Evolutionary conservation across 768 basidiomycete species (phyloP).

Genomic region (Termitomyces eurrhizus): DNA sequence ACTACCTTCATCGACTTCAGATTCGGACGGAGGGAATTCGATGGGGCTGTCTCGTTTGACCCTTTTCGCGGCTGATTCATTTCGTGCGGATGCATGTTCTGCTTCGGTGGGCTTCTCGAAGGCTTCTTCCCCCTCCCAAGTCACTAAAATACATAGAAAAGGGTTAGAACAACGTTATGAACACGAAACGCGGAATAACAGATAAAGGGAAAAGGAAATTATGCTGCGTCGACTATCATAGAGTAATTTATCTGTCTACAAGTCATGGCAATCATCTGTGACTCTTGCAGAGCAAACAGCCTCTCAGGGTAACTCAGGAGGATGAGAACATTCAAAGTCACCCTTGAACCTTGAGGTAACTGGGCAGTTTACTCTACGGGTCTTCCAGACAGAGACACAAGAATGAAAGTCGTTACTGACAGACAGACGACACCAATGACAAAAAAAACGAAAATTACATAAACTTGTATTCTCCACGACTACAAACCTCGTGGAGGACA

Average conservation of each 20-base stretch:
- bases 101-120: conserved; percentile 41
- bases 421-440: conserved; percentile 15
- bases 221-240: conserved; percentile 6
- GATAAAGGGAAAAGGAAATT: conserved; percentile 8
- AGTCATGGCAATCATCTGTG: conserved; percentile 13
- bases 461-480: conserved; percentile 30
- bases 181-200: background rate
- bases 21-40: conserved; percentile 33
- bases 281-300: conserved; percentile 20
- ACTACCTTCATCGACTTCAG: conserved; percentile 48
- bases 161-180: conserved; percentile 16
- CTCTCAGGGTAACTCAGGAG: conserved; percentile 22
- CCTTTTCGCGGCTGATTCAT: conserved; percentile 23
- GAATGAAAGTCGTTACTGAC: conserved; percentile 17
- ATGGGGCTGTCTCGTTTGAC: conserved; percentile 18
- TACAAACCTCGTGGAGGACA: conserved; percentile 29
- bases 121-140: conserved; percentile 68
- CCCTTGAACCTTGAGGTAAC: conserved; percentile 18
- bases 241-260: conserved; percentile 7
- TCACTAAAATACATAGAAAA: conserved; percentile 43
- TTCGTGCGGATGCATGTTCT: conserved; percentile 25
- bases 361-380: conserved; percentile 18
- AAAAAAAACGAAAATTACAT: conserved; percentile 25
- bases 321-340: conserved; percentile 18
- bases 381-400: conserved; percentile 16